Base-by-base conservation (phyloP, 805 yeast species). In the Kluyveromyces wickerhamii region DNA sequence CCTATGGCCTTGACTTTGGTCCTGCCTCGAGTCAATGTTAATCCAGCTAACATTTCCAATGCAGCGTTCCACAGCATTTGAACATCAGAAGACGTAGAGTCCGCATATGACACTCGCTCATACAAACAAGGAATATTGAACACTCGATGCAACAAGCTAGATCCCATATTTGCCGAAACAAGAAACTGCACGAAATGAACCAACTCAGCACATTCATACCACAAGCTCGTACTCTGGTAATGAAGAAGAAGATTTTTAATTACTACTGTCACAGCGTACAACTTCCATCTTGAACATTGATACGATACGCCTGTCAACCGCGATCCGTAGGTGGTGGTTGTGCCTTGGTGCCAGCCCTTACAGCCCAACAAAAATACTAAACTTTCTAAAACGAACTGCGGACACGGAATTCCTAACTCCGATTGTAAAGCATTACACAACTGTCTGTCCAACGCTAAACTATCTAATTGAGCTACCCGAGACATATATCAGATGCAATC, bases 381-480 rank as follows among this genome's bases (percentile, higher is more conserved):
- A 1, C 49, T 35, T 4, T 51, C 43, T 2, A 49, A n/a, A 1
- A 47, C 27, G 5, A 51, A 28, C 28, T 39, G 5, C 13, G 22
- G 3, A 36, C 22, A 23, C 25, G 30, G 8, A 48, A 9, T 23
- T 7, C 41, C 31, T 18, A 49, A 35, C 7, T 42, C 41, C 11
- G 38, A 17, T 42, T 47, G 43, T 17, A 50, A 40, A 5, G 41
- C 15, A 2, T 29, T 24, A 20, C 34, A 29, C 8, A 52, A 24
- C 29, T 50, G 52, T 12, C 32, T 23, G 24, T 49, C 50, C 14
- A 52, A 34, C n/a, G 44, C 41, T 4, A 33, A 18, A 0, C 53
- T 39, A 32, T 52, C 57, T 11, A 49, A 32, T 21, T 49, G 51
- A 2, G 54, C 47, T 2, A 49, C 52, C 13, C 54, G 34, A 7